Evolutionary conservation across 495 filamentous ascomycete genomes (phyloP).

Genomic region (Xylaria bambusicola): DNA sequence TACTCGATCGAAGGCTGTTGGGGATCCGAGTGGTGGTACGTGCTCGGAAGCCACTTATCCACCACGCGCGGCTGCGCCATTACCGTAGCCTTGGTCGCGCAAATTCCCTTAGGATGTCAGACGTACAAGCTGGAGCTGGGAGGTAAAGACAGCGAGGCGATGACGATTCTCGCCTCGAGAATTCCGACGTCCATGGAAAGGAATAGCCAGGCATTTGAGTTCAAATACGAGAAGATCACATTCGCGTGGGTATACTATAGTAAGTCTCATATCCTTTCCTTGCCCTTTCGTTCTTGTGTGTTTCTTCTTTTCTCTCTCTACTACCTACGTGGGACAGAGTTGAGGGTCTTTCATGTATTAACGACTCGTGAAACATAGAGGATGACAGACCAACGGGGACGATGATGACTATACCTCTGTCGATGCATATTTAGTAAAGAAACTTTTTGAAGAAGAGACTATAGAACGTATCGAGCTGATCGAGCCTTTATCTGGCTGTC

Average conservation of each 20-base stretch:
- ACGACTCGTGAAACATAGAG: no score
- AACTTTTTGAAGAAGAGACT: no score
- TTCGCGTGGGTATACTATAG: slow-evolving; percentile 1
- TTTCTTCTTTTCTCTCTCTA: no score
- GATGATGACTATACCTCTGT: background rate
- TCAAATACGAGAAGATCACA: background rate
- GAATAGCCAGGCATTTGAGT: background rate
- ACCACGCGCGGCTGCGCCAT: no score
- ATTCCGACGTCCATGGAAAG: background rate
- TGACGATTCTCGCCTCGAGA: background rate
- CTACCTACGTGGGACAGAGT: no score
- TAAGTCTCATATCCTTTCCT: background rate
- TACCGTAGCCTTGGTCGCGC: background rate
- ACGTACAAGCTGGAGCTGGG: background rate
- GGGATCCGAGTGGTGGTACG: background rate
- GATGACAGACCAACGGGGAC: background rate
- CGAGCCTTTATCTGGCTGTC: no score
- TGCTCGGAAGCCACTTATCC: background rate
- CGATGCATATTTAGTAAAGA: no score
- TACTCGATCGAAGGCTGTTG: background rate
- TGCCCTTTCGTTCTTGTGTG: no score
- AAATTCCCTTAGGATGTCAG: background rate
- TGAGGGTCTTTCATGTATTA: no score
- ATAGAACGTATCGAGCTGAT: no score
- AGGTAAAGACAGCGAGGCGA: background rate